Conservation (phyloP, 768 basidiomycete species). For the Lactifluus subvellereus region DNA sequence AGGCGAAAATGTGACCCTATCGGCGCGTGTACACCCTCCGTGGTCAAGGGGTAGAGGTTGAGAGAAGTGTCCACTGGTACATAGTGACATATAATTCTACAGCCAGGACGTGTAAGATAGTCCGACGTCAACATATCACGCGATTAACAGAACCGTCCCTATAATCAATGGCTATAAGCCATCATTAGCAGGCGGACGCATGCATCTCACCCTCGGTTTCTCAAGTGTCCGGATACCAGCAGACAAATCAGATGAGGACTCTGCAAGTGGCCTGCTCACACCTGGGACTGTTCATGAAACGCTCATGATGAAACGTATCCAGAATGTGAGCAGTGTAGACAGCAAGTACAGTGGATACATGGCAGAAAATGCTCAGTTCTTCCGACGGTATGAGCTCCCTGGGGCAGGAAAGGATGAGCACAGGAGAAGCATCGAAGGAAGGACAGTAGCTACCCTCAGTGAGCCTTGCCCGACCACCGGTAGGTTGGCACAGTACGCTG, state of each 20-base stretch:
- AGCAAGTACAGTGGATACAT: conserved; percentile 26
- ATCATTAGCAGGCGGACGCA: background rate
- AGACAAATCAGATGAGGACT: background rate
- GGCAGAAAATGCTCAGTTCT: conserved; percentile 52
- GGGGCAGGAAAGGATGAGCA: conserved; percentile 23
- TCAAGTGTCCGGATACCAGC: background rate
- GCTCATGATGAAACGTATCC: conserved; percentile 57
- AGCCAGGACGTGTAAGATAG: background rate
- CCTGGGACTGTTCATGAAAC: conserved; percentile 27
- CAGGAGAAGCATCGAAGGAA: conserved; percentile 1
- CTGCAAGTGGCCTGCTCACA: background rate
- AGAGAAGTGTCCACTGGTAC: background rate
- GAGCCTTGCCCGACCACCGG: conserved; percentile 95
- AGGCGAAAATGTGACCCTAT: conserved; percentile 19
- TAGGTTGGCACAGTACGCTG: conserved; percentile 94
- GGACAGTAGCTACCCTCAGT: conserved; percentile 76
- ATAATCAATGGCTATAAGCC: background rate
- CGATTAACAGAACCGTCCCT: background rate
- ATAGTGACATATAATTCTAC: background rate
- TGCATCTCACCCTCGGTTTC: background rate
- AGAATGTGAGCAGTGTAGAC: conserved; percentile 23
- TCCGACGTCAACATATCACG: background rate
- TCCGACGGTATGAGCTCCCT: conserved; percentile 98
- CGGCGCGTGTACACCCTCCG: too few relatives aligned
- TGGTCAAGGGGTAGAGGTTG: background rate